A percentile compares a stretch with the other conserved stretches of the same genome.
Conservation (phyloP, 805 yeast genomes). For the Blastobotrys robertii region DNA sequence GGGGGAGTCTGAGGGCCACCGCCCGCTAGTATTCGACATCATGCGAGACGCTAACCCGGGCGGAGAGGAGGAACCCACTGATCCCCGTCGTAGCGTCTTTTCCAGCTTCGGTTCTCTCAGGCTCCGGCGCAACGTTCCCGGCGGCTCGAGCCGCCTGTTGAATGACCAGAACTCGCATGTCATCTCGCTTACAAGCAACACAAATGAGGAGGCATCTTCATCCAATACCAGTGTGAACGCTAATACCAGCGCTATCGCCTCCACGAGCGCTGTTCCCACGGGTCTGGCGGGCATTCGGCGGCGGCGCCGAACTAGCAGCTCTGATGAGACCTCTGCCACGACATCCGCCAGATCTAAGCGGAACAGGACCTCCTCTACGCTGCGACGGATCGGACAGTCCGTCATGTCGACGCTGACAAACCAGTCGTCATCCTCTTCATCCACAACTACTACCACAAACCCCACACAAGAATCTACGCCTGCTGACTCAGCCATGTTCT, state of each 20-base stretch:
- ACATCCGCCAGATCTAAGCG: conserved; percentile 1
- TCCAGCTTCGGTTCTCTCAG: neutral
- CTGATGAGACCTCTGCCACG: neutral
- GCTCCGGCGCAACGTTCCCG: neutral
- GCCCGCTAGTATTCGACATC: no score
- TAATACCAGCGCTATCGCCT: neutral
- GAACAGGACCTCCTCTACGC: conserved; percentile 2
- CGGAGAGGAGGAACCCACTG: no score
- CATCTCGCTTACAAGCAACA: neutral
- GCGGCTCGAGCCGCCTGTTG: neutral
- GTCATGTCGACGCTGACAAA: conserved; percentile 1
- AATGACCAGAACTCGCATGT: neutral
- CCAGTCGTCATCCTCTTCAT: no score
- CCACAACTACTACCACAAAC: no score
- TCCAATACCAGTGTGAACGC: neutral
- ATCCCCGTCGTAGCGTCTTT: no score
- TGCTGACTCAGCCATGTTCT: no score
- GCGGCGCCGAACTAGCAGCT: conserved; percentile 1
- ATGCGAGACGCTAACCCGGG: no score
- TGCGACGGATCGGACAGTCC: conserved; percentile 3
- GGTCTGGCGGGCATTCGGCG: neutral
- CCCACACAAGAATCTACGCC: no score
- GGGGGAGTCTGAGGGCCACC: no score
- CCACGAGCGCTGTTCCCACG: neutral
- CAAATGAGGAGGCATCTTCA: neutral